A percentile compares a stretch with the other conserved stretches of the same genome.
phyloP scores from a whole-genome alignment of 805 yeast genomes.

The Metschnikowia baotianmanensis region DNA sequence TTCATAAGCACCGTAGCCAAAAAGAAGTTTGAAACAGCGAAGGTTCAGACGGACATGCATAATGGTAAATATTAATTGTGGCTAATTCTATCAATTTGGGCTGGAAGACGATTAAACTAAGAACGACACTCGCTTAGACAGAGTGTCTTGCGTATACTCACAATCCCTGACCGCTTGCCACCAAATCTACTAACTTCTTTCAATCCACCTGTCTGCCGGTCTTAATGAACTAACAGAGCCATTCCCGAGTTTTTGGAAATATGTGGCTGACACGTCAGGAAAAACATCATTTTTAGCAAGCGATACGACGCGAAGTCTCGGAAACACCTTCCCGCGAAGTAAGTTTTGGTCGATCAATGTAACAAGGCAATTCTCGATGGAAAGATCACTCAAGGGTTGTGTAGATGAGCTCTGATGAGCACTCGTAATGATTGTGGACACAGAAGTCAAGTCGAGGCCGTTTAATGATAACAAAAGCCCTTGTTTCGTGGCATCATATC shows the following conservation, averaged over 20 bases:
- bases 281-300: constrained; percentile 45
- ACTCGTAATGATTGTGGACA: constrained; percentile 5
- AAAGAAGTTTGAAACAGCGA: too few relatives aligned
- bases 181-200: not conserved
- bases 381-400: constrained; percentile 30
- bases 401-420: not conserved
- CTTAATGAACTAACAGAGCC: constrained; percentile 15
- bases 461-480: constrained; percentile 22
- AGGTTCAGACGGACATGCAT: too few relatives aligned
- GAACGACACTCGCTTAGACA: too few relatives aligned
- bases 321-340: constrained; percentile 50
- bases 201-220: constrained; percentile 19
- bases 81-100: too few relatives aligned
- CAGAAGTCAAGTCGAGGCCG: constrained; percentile 11
- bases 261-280: constrained; percentile 27
- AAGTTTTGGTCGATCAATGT: constrained; percentile 53
- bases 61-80: too few relatives aligned
- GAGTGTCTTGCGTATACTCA: too few relatives aligned
- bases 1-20: too few relatives aligned
- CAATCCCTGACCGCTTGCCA: too few relatives aligned
- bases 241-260: constrained; percentile 20
- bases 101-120: too few relatives aligned
- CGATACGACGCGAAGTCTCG: constrained; percentile 38
- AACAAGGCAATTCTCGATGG: constrained; percentile 50
- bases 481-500: constrained; percentile 26